Base-by-base conservation (phyloP, 129 eudicot species). In the Lonicera japonica region DNA sequence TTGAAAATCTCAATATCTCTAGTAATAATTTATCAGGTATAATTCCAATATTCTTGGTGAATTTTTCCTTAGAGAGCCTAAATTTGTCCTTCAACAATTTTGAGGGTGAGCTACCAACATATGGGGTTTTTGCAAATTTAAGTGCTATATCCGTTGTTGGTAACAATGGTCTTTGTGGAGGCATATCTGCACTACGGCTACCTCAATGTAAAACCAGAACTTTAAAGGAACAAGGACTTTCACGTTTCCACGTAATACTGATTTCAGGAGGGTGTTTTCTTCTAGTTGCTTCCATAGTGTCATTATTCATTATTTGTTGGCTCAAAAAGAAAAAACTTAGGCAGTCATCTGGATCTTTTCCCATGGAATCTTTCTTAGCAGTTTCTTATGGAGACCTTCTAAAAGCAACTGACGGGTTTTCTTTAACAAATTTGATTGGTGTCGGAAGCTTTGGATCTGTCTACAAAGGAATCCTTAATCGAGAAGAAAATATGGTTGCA, bases 81-180 rank as follows among this genome's bases (percentile, higher is more conserved):
- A 72, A 55, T 18, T 18, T 72, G 7, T 72, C 77, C 5, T 64
- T 39, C 52, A 72, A 72, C 34, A 29, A 54, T 46, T 21, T 72
- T 52, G 39, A 64, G 18, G 70, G 75, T 12, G 67, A 65, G 29
- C 56, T 73, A 5, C 77, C 71, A 7, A 11, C 4, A 5, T 5
- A 12, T 14, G 77, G 77, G 7, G 56, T 65, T 0, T 73, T 73
- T 12, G 3, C 6, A 20, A 65, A 65, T 23, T 8, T 6, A n/a
- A 65, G 61, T 50, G 41, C 46, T 20, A 1, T 73, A 4, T 48
- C 46, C 0, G 8, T 72, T 1, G 19, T 11, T 0, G 70, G 77
- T 23, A 72, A 72, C n/a, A 47, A 29, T 1, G 39, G 50, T n/a
- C 56, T 73, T 14, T 73, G 72, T 22, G 77, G 72, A 16, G 77